Evolutionary conservation across 345 rosid genomes (phyloP).

Genomic region (Citrus trifoliata): DNA sequence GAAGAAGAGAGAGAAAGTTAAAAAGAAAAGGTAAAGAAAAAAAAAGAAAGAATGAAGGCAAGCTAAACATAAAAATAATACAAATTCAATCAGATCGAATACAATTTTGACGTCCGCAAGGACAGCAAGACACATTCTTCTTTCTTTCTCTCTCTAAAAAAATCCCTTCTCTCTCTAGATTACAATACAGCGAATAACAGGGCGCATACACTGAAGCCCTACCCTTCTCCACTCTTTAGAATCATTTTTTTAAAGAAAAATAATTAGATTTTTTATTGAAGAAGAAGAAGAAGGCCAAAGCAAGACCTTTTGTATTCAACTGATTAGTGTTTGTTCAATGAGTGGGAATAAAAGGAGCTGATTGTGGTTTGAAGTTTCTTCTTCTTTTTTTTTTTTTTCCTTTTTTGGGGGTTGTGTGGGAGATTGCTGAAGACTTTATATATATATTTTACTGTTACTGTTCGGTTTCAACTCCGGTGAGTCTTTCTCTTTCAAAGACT

Average conservation of each 20-base stretch:
- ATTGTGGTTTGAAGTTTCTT: neutral
- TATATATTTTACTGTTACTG: neutral
- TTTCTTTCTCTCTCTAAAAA: slow-evolving; percentile 15
- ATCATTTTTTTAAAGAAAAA: neutral
- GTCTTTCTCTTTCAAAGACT: slow-evolving; percentile 13
- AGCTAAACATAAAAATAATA: neutral
- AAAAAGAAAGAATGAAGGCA: slow-evolving; percentile 16
- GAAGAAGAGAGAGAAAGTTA: slow-evolving; percentile 9
- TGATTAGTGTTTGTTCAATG: neutral
- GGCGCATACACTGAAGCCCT: slow-evolving; percentile 35
- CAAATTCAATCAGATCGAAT: slow-evolving; percentile 71
- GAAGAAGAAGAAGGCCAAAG: slow-evolving; percentile 13
- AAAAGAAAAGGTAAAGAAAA: slow-evolving; percentile 27
- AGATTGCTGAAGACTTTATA: slow-evolving; percentile 7
- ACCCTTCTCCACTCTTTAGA: neutral
- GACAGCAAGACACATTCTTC: slow-evolving; percentile 35
- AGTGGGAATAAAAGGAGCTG: slow-evolving; percentile 12
- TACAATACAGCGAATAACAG: slow-evolving; percentile 58
- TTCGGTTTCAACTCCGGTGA: slow-evolving; percentile 33
- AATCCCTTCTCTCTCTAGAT: slow-evolving; percentile 38
- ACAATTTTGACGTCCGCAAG: slow-evolving; percentile 95
- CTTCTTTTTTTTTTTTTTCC: neutral
- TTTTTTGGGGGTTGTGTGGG: slow-evolving; percentile 7
- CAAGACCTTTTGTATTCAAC: neutral
- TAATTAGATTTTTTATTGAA: slow-evolving; percentile 12